Conservation (phyloP, 345 rosid genomes). For the Gossypium longicalyx region DNA sequence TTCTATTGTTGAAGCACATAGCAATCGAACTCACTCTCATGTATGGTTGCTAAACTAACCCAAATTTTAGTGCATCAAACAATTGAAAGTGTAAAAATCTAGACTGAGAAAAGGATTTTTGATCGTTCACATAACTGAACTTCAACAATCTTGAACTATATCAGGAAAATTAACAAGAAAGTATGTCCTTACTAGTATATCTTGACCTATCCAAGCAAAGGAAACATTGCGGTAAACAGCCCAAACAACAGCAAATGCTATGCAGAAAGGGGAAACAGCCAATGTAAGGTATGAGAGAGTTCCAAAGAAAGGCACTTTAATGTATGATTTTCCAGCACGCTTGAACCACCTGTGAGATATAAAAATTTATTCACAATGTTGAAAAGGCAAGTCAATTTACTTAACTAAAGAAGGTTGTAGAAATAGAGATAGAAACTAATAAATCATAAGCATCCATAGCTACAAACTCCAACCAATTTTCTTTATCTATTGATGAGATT, state of each 20-base stretch:
- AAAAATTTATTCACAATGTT: constrained; percentile 9
- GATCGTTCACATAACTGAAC: not conserved
- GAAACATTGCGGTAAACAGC: constrained; percentile 60
- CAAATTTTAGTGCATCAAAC: not conserved
- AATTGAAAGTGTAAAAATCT: not conserved
- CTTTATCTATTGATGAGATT: not conserved
- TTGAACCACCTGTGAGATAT: constrained; percentile 70
- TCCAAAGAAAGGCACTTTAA: constrained; percentile 88
- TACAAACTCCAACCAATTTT: not conserved
- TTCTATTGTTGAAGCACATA: not conserved
- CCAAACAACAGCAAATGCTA: constrained; percentile 86
- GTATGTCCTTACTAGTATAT: constrained; percentile 70
- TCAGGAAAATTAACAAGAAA: constrained; percentile 4
- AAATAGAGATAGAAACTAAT: no score
- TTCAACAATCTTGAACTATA: not conserved
- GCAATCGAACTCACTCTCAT: not conserved
- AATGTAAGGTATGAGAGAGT: constrained; percentile 78
- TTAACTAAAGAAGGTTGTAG: constrained; percentile 6
- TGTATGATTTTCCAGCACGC: constrained; percentile 51
- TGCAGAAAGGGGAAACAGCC: constrained; percentile 90
- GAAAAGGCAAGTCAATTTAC: constrained; percentile 6
- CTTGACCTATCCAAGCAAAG: constrained; percentile 97
- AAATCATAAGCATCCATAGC: constrained; percentile 4
- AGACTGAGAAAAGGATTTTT: not conserved
- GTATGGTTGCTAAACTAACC: not conserved